These are phyloP conservation scores for Digitaria exilis DNA, from an alignment of 202 grass and related monocot species.

Conservation along the genomic window DNA sequence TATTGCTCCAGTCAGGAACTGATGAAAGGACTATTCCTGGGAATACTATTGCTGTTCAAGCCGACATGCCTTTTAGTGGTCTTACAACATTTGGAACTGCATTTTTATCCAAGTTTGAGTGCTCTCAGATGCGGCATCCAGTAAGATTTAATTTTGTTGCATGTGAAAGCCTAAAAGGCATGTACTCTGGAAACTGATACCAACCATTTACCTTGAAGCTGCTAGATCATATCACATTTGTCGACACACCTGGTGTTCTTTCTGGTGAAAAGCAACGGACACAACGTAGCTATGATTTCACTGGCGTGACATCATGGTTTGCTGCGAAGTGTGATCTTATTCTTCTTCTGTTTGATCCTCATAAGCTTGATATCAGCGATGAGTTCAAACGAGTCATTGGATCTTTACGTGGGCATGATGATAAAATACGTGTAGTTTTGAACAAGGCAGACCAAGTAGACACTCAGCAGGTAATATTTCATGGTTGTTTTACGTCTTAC, in stretches of 20 bases:
- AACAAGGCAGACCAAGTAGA: conserved; percentile 98
- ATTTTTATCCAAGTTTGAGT: conserved; percentile 98
- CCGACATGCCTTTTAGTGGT: conserved; percentile 94
- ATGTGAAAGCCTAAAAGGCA: conserved; percentile 16
- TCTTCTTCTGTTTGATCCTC: conserved; percentile 95
- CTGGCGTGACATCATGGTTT: conserved; percentile 95
- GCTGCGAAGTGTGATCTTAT: conserved; percentile 98
- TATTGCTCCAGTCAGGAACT: conserved; percentile 66
- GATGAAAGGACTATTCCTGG: conserved; percentile 95
- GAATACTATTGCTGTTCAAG: conserved; percentile 95
- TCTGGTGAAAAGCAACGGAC: conserved; percentile 98
- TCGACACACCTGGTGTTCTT: conserved; percentile 93
- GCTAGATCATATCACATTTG: conserved; percentile 91
- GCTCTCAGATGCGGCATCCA: conserved; percentile 97
- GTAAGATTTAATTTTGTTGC: conserved; percentile 63
- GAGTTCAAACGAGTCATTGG: conserved; percentile 95
- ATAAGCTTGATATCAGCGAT: conserved; percentile 96
- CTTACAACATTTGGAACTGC: conserved; percentile 90
- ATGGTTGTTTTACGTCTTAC: not conserved
- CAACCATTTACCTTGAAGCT: conserved; percentile 59
- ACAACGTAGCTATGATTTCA: conserved; percentile 92
- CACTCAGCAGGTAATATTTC: conserved; percentile 76
- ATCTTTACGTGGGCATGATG: conserved; percentile 90
- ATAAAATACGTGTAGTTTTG: conserved; percentile 94
- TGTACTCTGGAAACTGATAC: conserved; percentile 38